Percentiles rank a stretch among this genome's conserved stretches.
These are phyloP conservation scores for Rhynchosporium agropyri DNA, from an alignment of 2,329 filamentous ascomycete species.

Conservation along the genomic window DNA sequence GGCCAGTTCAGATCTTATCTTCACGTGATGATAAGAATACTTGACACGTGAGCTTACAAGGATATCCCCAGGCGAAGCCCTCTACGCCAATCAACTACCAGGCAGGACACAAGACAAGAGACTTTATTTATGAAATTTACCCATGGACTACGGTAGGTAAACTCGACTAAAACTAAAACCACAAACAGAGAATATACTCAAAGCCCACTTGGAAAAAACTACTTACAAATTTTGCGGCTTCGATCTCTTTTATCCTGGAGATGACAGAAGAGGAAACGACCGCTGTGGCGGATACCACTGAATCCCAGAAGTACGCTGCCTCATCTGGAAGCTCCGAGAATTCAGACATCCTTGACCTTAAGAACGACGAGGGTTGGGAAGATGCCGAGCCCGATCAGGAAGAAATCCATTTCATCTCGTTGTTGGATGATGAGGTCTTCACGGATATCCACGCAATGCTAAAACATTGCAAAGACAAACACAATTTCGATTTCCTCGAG, in stretches of 20 bases:
- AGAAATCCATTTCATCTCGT: constrained; percentile 64
- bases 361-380: constrained; percentile 56
- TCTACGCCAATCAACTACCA: constrained; percentile 9
- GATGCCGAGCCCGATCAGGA: constrained; percentile 65
- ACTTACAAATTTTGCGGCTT: neutral
- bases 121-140: constrained; percentile 6
- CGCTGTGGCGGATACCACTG: constrained; percentile 32
- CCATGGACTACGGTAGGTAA: neutral
- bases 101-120: constrained; percentile 14
- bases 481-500: constrained; percentile 67
- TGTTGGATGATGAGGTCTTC: constrained; percentile 70
- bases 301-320: constrained; percentile 29
- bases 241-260: neutral
- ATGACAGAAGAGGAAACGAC: neutral
- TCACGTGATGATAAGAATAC: constrained; percentile 4
- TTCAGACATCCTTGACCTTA: constrained; percentile 47
- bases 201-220: constrained; percentile 5
- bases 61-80: constrained; percentile 10
- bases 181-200: neutral
- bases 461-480: constrained; percentile 65
- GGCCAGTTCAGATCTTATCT: neutral
- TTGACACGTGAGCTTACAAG: neutral
- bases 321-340: constrained; percentile 46
- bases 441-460: constrained; percentile 67
- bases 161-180: neutral